Evolutionary conservation across 306 rosid genomes (phyloP).

Genomic region (Cicer pinnatifidum): DNA sequence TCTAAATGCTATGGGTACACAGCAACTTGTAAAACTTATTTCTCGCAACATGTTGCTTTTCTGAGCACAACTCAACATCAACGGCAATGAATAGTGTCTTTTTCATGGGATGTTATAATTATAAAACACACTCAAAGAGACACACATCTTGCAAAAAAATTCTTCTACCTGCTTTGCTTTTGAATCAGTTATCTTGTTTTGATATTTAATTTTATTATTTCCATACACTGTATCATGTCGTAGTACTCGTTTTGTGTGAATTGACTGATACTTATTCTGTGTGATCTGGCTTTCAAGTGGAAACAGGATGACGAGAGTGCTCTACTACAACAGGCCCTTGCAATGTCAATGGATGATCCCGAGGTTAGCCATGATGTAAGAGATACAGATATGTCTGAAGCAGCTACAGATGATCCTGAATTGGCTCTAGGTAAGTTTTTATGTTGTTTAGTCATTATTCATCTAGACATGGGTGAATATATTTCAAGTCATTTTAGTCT

Average conservation of each 20-base stretch:
- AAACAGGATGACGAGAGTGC: constrained; percentile 76
- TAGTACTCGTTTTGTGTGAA: constrained; percentile 2
- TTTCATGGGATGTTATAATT: constrained; percentile 24
- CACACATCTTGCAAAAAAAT: not conserved
- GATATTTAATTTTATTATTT: not conserved
- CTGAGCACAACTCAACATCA: not conserved
- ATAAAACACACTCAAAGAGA: not conserved
- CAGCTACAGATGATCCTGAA: constrained; percentile 78
- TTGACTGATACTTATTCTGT: constrained; percentile 21
- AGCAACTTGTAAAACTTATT: constrained; percentile 4
- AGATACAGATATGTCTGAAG: constrained; percentile 92
- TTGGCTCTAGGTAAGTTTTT: constrained; percentile 81
- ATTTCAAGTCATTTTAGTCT: constrained; percentile 21
- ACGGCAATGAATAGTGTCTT: not conserved
- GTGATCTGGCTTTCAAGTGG: constrained; percentile 30
- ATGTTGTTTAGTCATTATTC: constrained; percentile 20
- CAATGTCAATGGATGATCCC: constrained; percentile 98
- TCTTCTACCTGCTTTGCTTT: constrained; percentile 23
- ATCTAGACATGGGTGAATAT: constrained; percentile 10
- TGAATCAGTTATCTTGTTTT: constrained; percentile 1
- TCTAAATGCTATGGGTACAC: constrained; percentile 20
- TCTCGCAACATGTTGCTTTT: constrained; percentile 15
- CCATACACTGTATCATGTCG: not conserved
- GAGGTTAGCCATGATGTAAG: constrained; percentile 58
- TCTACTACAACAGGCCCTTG: constrained; percentile 95